Base-by-base conservation (phyloP, 164 flowering plant species). In the Vitis riparia region DNA sequence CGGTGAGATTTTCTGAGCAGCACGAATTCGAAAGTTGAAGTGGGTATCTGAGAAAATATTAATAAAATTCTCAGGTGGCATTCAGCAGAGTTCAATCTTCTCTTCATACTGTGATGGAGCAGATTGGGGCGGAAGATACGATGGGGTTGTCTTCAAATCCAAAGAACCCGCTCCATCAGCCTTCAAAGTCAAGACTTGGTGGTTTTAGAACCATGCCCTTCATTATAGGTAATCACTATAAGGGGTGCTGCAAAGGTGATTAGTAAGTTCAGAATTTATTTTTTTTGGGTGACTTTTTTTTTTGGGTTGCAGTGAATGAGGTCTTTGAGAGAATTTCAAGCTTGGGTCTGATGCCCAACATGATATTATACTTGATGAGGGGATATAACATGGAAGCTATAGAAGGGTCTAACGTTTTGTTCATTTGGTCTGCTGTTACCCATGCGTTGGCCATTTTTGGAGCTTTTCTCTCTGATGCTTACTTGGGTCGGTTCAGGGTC, bases 191-290 rank as follows among this genome's bases (percentile, higher is more conserved):
- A 6, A 37, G 44, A 6, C 44, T 3, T 37, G 84, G 86, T 65
- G 82, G 84, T 65, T 57, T 83, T 12, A 68, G 77, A 66, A 77
- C 84, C 53, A 6, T 83, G 59, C 82, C 86, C 53, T 78, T 77
- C 71, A 81, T 83, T 61, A 58, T 83, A 27, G 86, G 86, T 83
- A 79, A 27, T 12, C 55, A 8, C n/a, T 23, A 23, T 23, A 23
- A 23, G 44, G 44, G 44, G 44, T 37, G 0, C 7, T 37, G 44
- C 44, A 37, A 0, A 37, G 44, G 44, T 37, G 44, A 37, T 37
- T 37, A 37, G 7, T 37, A 37, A 37, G 44, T 37, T 37, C 44
- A 37, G 44, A 37, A 37, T 37, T 3, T 37, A 3, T 6, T 37
- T 37, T 16, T 59, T 53, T 23, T 37, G 13, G n/a, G 13, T 37